These are phyloP conservation scores for Diaporthe caulivora DNA, from an alignment of 2,329 filamentous ascomycete genomes.

Conservation along the genomic window DNA sequence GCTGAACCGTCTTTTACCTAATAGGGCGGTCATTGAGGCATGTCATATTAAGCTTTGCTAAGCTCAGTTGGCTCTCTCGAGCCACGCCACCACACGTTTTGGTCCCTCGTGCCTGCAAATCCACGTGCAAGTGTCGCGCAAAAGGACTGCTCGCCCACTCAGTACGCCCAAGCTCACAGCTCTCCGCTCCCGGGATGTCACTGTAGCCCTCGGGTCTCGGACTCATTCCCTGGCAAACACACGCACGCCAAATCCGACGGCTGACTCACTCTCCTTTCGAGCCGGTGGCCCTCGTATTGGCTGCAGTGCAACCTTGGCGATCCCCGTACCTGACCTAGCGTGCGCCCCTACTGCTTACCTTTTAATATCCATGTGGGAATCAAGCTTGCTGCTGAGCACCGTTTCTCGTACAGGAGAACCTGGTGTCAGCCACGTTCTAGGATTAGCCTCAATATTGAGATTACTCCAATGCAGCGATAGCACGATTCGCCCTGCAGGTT, in stretches of 20 bases:
- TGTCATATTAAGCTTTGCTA: background rate
- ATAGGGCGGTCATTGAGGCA: background rate
- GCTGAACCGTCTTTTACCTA: slow-evolving; percentile 22
- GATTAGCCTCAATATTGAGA: slow-evolving; percentile 26
- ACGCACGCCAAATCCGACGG: slow-evolving; percentile 19
- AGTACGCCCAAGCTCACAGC: background rate
- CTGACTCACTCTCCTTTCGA: background rate
- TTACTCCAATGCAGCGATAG: slow-evolving; percentile 1
- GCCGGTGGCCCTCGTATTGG: slow-evolving; percentile 35
- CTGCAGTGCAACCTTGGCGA: slow-evolving; percentile 36
- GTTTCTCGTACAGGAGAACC: slow-evolving; percentile 4
- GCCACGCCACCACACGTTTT: no score
- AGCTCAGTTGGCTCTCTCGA: background rate
- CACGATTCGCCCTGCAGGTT: slow-evolving; percentile 1
- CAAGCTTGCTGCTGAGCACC: background rate
- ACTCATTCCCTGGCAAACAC: background rate
- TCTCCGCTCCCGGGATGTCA: background rate
- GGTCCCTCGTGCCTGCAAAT: background rate
- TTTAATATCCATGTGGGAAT: background rate
- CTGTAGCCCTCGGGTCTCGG: slow-evolving; percentile 5
- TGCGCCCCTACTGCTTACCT: slow-evolving; percentile 22
- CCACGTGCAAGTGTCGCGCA: background rate
- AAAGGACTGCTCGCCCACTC: background rate
- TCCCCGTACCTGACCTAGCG: slow-evolving; percentile 19
- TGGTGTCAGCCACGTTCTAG: slow-evolving; percentile 8